Evolutionary conservation across 2,329 filamentous ascomycete genomes (phyloP).

Genomic region (Sclerotinia nivalis): DNA sequence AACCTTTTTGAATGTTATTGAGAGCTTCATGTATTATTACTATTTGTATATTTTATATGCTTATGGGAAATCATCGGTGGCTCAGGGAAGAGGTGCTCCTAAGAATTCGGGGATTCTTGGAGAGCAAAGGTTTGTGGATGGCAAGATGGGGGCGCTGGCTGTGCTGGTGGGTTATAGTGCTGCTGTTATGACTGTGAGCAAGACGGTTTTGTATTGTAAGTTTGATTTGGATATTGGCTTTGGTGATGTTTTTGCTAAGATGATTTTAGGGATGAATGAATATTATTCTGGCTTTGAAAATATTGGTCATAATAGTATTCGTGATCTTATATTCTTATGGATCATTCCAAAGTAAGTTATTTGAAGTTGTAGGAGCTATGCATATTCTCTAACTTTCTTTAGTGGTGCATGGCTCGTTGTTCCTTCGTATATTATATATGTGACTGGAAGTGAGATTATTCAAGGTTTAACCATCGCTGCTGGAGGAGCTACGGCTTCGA

Average conservation of each 20-base stretch:
- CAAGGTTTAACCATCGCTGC: constrained; percentile 54
- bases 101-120: constrained; percentile 47
- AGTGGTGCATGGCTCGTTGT: constrained; percentile 66
- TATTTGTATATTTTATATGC: constrained; percentile 58
- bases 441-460: constrained; percentile 62
- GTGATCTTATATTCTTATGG: constrained; percentile 58
- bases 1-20: constrained; percentile 58
- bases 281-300: constrained; percentile 60
- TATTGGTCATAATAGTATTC: constrained; percentile 60
- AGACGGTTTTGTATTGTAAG: constrained; percentile 68
- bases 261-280: constrained; percentile 56
- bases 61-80: constrained; percentile 43
- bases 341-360: constrained; percentile 64
- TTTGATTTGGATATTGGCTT: constrained; percentile 26
- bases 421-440: constrained; percentile 61
- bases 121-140: constrained; percentile 52
- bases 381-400: neutral
- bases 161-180: constrained; percentile 59
- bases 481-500: constrained; percentile 29
- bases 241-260: constrained; percentile 16
- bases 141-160: constrained; percentile 54
- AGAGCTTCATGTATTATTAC: constrained; percentile 58
- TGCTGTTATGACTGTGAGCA: constrained; percentile 64
- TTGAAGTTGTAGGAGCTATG: constrained; percentile 4
- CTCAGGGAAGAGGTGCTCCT: constrained; percentile 37